Conservation (phyloP, 441 rosid species). For the Bocquillonia castaneifolia region DNA sequence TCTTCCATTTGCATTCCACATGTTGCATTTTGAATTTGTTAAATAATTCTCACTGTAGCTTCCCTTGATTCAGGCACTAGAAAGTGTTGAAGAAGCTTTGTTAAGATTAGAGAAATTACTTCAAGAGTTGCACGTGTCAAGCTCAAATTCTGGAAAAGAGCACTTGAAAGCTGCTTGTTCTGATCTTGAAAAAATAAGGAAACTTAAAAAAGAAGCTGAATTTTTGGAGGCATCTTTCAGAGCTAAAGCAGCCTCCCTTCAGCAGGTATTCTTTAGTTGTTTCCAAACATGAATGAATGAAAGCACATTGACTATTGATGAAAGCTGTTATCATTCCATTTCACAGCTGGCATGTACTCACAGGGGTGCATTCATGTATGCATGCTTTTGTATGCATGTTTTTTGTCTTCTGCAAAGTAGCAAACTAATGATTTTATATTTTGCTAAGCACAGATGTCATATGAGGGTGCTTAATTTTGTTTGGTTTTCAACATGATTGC, state of each 20-base stretch:
- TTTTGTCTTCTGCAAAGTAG: not conserved
- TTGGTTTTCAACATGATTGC: slow-evolving; percentile 2
- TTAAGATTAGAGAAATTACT: slow-evolving; percentile 78
- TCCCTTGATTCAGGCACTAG: slow-evolving; percentile 63
- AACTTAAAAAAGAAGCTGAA: slow-evolving; percentile 98
- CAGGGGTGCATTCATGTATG: not conserved
- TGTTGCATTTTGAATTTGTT: slow-evolving; percentile 16
- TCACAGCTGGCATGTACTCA: slow-evolving; percentile 1
- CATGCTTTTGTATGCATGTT: not conserved
- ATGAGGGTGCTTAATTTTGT: slow-evolving; percentile 2
- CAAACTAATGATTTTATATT: not conserved
- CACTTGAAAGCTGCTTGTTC: slow-evolving; percentile 94
- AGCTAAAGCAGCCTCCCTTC: slow-evolving; percentile 86
- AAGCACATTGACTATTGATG: not conserved
- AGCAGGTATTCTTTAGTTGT: slow-evolving; percentile 47
- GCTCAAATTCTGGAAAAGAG: slow-evolving; percentile 80
- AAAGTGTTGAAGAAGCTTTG: slow-evolving; percentile 86
- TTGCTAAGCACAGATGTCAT: not conserved
- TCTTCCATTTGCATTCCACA: slow-evolving; percentile 1
- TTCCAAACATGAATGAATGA: slow-evolving; percentile 9
- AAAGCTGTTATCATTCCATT: not conserved
- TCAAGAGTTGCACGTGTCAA: slow-evolving; percentile 72
- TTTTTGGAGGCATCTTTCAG: slow-evolving; percentile 97
- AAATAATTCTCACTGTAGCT: slow-evolving; percentile 22
- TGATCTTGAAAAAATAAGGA: slow-evolving; percentile 95